Base-by-base conservation (phyloP, 2,329 filamentous ascomycete species). In the Torrubiellomyces zombiae region DNA sequence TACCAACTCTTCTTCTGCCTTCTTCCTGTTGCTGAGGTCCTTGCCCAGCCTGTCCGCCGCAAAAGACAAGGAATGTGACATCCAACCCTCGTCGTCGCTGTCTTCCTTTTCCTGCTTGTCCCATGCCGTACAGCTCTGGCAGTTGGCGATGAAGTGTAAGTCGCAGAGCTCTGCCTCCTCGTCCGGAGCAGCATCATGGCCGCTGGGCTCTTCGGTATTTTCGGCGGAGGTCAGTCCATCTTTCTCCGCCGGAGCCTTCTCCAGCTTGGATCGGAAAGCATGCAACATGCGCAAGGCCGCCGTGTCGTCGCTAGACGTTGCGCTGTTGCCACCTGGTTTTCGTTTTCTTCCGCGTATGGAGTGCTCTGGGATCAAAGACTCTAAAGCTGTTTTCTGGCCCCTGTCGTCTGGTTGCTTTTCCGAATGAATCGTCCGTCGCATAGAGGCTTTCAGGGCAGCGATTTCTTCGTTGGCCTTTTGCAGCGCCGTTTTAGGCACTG, bases 131-230 rank as follows among this genome's bases (percentile, higher is more conserved):
- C 89, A 95, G 21, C 82, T 93, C 45, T 93, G 82, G 48, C 89
- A 98, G 40, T 91, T 80, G 24, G 78, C 79, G 34, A 98, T 91
- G 49, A 95, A 98, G 47, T 98, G 89, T 18, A 98, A 55, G 47
- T 95, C 89, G 44, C 89, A 98, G 4, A 91, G 60, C 24, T 64
- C 64, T 3, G 71, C 74, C 45, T 91, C 81, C 19, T 77, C 70
- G 3, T 75, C 74, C 6, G 25, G 34, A 7, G 31, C 33, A 11
- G 32, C 32, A 44, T 35, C 25, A 4, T 19, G 37, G 11, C 20
- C 33, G 18, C 39, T 38, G 5, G 37, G 37, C 16, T 42, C 43
- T 9, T 43, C 40, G 7, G 42, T 37, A 14, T 56, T 32, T 56
- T 48, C 27, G 54, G 40, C 14, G 54, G 44, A 9, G 50, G 58